phyloP scores from a whole-genome alignment of 495 filamentous ascomycete genomes.

The Penicillium simplicissimum region DNA sequence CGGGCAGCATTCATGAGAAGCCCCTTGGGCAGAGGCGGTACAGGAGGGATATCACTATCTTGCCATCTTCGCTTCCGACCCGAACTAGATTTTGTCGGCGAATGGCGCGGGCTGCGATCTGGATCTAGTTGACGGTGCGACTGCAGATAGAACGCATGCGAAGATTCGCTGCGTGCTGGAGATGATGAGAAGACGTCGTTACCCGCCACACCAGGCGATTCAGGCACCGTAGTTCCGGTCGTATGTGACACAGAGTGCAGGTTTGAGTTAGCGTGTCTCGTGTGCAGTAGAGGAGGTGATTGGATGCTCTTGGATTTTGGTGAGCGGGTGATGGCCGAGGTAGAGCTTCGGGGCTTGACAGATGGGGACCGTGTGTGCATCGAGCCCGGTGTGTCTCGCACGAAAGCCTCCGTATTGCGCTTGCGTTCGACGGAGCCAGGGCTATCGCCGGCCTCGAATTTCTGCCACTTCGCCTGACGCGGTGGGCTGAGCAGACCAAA shows the following conservation, averaged over 20 bases:
- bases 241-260: slow-evolving; percentile 27
- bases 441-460: slow-evolving; percentile 39
- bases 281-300: slow-evolving; percentile 27
- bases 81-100: slow-evolving; percentile 18
- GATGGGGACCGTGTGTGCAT: slow-evolving; percentile 22
- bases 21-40: slow-evolving; percentile 46
- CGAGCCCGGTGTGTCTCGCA: slow-evolving; percentile 16
- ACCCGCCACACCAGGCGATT: slow-evolving; percentile 6
- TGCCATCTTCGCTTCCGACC: slow-evolving; percentile 25
- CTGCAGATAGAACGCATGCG: slow-evolving; percentile 29
- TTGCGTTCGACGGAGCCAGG: slow-evolving; percentile 43
- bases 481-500: slow-evolving; percentile 23
- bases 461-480: slow-evolving; percentile 38
- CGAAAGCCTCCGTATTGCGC: slow-evolving; percentile 9
- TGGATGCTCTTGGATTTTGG: slow-evolving; percentile 23
- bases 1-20: slow-evolving; percentile 39
- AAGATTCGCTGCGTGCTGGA: slow-evolving; percentile 18
- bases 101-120: slow-evolving; percentile 23
- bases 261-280: slow-evolving; percentile 27
- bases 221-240: slow-evolving; percentile 4
- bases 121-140: slow-evolving; percentile 24
- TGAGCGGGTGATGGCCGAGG: slow-evolving; percentile 20
- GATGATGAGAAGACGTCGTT: slow-evolving; percentile 30
- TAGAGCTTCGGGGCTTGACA: slow-evolving; percentile 20
- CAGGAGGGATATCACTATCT: slow-evolving; percentile 44